Base-by-base conservation (phyloP, 352 stramenopile genomes). In the Elongisporangium anandrum region DNA sequence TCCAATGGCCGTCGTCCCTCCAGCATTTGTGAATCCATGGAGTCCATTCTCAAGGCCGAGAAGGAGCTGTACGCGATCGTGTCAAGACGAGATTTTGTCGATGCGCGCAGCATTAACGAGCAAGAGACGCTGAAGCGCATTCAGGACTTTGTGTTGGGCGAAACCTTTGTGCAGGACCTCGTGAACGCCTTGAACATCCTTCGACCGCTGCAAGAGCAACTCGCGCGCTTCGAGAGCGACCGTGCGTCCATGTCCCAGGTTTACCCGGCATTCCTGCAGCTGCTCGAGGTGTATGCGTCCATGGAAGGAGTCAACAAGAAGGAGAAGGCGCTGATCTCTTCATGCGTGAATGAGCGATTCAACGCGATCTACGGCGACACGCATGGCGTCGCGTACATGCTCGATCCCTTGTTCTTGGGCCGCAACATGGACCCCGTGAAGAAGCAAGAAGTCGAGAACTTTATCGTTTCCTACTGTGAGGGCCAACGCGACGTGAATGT, bases 251-350 rank as follows among this genome's bases (percentile, higher is more conserved):
- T 90, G 8, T 87, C 81, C n/a, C 75, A 85, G 23, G 76, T 87
- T 2, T 79, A 81, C 23, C 68, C 73, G 22, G 71, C 53, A 39
- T 88, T 83, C 24, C 9, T 81, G 26, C 70, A 85, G 13, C 63
- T 90, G 6, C 29, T 85, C 23, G 65, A 65, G 9, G 66, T 70
- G 38, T 87, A 79, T 56, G 66, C 71, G 24, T 69, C 72, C 15
- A 87, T 88, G 65, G 78, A 88, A 51, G 73, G 72, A 60, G 61
- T 88, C 34, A 87, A 68, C 56, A 87, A 87, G 70, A 90, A 90
- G 55, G 76, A 90, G 61, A 90, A 88, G 60, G 78, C 81, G 17
- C 63, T 90, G 15, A 80, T 90, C 52, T 69, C 70, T 38, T 86
- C 81, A 23, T 88, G 74, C 50, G 66, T 90, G 19, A 76, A 72